Percentiles rank a stretch among this genome's conserved stretches.
Evolutionary conservation across 1,139 yeast species (phyloP).

Genomic region (Pichia sp.): DNA sequence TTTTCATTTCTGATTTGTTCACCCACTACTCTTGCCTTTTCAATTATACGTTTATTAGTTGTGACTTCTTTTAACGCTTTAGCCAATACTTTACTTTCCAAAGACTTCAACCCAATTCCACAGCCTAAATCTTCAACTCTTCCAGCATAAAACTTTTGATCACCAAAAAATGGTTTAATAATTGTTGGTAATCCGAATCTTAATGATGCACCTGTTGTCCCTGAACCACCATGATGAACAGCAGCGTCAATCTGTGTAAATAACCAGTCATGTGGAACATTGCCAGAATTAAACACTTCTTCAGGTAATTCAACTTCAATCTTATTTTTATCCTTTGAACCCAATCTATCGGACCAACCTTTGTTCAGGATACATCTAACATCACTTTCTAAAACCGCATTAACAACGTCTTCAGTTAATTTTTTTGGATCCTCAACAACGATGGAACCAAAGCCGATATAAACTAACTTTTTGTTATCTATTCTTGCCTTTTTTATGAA

Average conservation of each 20-base stretch:
- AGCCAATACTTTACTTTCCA: slow-evolving; percentile 57
- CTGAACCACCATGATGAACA: slow-evolving; percentile 97
- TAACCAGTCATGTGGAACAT: slow-evolving; percentile 91
- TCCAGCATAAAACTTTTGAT: slow-evolving; percentile 85
- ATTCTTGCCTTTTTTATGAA: slow-evolving; percentile 61
- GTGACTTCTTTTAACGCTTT: slow-evolving; percentile 67
- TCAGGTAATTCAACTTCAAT: slow-evolving; percentile 51
- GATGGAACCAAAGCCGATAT: slow-evolving; percentile 94
- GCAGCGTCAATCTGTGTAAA: slow-evolving; percentile 88
- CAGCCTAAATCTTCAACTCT: slow-evolving; percentile 86
- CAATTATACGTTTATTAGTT: slow-evolving; percentile 57
- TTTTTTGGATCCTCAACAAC: slow-evolving; percentile 79
- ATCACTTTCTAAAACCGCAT: slow-evolving; percentile 71
- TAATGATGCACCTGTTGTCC: slow-evolving; percentile 90
- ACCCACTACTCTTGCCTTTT: slow-evolving; percentile 60
- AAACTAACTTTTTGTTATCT: slow-evolving; percentile 66
- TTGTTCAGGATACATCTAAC: slow-evolving; percentile 84
- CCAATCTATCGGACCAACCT: slow-evolving; percentile 87
- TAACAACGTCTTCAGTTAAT: slow-evolving; percentile 69
- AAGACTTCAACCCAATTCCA: slow-evolving; percentile 67
- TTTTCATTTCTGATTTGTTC: slow-evolving; percentile 58
- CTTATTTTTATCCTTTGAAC: slow-evolving; percentile 29
- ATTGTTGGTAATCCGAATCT: slow-evolving; percentile 85
- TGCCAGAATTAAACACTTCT: slow-evolving; percentile 61
- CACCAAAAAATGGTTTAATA: slow-evolving; percentile 93